Evolutionary conservation across 1,139 yeast genomes (phyloP).

Genomic region (Debaryomycetaceae sp.): DNA sequence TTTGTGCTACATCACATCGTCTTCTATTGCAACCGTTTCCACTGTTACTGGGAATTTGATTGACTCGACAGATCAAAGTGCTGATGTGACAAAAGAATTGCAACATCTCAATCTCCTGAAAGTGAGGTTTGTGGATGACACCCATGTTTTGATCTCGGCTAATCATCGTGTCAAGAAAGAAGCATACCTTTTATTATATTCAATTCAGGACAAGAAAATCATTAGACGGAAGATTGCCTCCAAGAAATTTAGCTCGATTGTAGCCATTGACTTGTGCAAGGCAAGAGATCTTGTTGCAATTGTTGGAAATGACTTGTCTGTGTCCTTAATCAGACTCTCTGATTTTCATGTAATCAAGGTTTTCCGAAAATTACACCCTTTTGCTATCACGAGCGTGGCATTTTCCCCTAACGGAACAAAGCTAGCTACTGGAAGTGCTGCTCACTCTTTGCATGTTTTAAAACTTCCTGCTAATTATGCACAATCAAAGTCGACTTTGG

Average conservation of each 20-base stretch:
- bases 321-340: slow-evolving; percentile 51
- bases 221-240: slow-evolving; percentile 44
- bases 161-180: slow-evolving; percentile 43
- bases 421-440: slow-evolving; percentile 78
- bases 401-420: slow-evolving; percentile 68
- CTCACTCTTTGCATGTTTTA: slow-evolving; percentile 66
- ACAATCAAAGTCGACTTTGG: slow-evolving; percentile 41
- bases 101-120: slow-evolving; percentile 47
- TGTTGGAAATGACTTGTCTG: slow-evolving; percentile 74
- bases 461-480: slow-evolving; percentile 55
- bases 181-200: slow-evolving; percentile 41
- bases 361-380: slow-evolving; percentile 64
- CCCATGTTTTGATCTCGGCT: slow-evolving; percentile 56
- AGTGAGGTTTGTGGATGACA: slow-evolving; percentile 54
- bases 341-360: slow-evolving; percentile 50
- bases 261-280: slow-evolving; percentile 58
- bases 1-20: slow-evolving; percentile 55
- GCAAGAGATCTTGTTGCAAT: slow-evolving; percentile 56
- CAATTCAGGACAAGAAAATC: slow-evolving; percentile 40
- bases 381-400: slow-evolving; percentile 74
- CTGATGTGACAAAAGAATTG: slow-evolving; percentile 24
- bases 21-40: slow-evolving; percentile 51
- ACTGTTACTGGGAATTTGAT: slow-evolving; percentile 42
- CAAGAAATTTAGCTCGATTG: slow-evolving; percentile 58
- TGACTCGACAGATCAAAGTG: slow-evolving; percentile 25